Evolutionary conservation across 306 rosid genomes (phyloP).

Genomic region (Senna tora): DNA sequence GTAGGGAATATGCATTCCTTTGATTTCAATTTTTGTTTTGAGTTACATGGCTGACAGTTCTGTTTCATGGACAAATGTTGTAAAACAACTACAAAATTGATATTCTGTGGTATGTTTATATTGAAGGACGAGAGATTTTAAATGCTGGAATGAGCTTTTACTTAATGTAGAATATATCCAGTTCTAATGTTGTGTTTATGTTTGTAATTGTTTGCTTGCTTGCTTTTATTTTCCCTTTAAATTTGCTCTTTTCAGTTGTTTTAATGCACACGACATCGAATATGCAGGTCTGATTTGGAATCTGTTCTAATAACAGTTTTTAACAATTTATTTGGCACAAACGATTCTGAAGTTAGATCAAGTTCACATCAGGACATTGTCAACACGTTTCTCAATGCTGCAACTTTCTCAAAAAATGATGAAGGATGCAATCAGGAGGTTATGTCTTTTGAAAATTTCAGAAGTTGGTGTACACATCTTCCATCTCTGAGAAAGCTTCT

Average conservation of each 20-base stretch:
- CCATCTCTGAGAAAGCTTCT: conserved; percentile 88
- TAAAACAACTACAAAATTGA: not conserved
- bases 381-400: conserved; percentile 67
- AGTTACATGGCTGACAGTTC: conserved; percentile 21
- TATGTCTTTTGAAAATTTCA: conserved; percentile 82
- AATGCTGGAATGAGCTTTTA: not conserved
- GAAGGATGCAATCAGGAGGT: conserved; percentile 48
- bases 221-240: not conserved
- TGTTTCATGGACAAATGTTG: not conserved
- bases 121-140: not conserved
- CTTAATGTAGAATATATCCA: not conserved
- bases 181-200: conserved; percentile 9
- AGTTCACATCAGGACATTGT: conserved; percentile 52
- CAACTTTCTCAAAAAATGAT: conserved; percentile 57
- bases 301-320: conserved; percentile 36
- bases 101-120: not conserved
- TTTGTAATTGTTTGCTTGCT: not conserved
- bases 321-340: conserved; percentile 46
- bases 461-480: conserved; percentile 71
- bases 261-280: conserved; percentile 40
- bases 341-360: conserved; percentile 52
- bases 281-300: conserved; percentile 67
- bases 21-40: conserved; percentile 5
- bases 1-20: conserved; percentile 24
- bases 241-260: conserved; percentile 21